Evolutionary conservation across 1,284 basidiomycete species (phyloP), one percentile per base, ranked within the genome.

Genomic region (Baeospora myosura): DNA sequence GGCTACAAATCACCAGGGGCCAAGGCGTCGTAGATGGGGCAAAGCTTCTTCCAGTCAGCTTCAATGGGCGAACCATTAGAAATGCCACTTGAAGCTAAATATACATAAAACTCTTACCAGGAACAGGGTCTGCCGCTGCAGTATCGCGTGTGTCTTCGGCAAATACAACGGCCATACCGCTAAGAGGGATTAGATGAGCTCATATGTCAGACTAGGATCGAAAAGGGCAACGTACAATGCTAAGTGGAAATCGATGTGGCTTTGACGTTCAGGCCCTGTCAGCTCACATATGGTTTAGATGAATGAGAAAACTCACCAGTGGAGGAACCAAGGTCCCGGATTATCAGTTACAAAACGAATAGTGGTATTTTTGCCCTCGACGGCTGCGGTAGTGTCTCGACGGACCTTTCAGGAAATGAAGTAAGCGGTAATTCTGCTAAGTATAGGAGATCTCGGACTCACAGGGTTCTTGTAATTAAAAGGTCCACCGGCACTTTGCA

Each of bases 211-310:
- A 44, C 42, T 47, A 44, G 33, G 12, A 12, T 14, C 3, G 17
- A 26, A 16, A 39, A 20, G n/a, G 36, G 12, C 12, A 21, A 58
- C 60, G 49, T 48, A 63, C 63, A 60, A 52, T 42, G 59, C 58
- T 12, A 70, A 52, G 55, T 71, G 68, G 62, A 63, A 71, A 41
- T 71, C 68, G 35, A 71, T 66, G 42, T 72, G 68, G 49, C 64
- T 62, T 24, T 22, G 5, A 24, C 10, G 7, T 16, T 24, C n/a
- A 32, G 26, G 14, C 12, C 10, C 16, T 16, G 38, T 7, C 14
- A 12, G 8, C 10, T 10, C 21, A 18, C 6, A 34, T n/a, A 20
- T 20, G 20, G 17, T 20, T 29, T 7, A 11, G 18, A 4, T 10
- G 20, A 11, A 20, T 23, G 6, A 8, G 16, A 8, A 42, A 14